phyloP scores from a whole-genome alignment of 2,329 filamentous ascomycete genomes.

The Thermomyces lanuginosus region DNA sequence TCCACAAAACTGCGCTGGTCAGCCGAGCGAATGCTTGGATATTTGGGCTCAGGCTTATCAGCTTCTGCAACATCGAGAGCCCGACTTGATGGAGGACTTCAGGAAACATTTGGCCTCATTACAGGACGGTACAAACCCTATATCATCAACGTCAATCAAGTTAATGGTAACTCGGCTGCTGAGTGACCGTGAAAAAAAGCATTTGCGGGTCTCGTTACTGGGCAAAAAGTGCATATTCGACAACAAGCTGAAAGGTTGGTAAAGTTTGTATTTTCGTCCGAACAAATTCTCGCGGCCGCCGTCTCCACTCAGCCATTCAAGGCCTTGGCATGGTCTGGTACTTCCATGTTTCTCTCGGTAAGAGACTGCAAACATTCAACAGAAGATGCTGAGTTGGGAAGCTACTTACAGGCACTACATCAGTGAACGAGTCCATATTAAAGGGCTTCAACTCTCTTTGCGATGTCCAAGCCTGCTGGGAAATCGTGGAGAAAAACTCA shows the following conservation, averaged over 20 bases:
- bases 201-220: conserved; percentile 9
- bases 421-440: conserved; percentile 10
- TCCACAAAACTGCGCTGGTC: no score
- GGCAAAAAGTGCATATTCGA: conserved; percentile 5
- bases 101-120: no score
- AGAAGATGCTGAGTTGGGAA: conserved; percentile 1
- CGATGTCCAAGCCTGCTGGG: conserved; percentile 9
- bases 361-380: not conserved
- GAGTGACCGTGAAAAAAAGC: conserved; percentile 6
- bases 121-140: no score
- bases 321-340: conserved; percentile 13
- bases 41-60: no score
- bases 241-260: conserved; percentile 5
- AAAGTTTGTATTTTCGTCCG: conserved; percentile 3
- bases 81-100: no score
- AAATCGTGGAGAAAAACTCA: conserved; percentile 7
- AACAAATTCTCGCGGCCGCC: conserved; percentile 2
- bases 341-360: conserved; percentile 11
- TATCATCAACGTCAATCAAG: no score
- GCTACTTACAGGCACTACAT: not conserved
- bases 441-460: conserved; percentile 9
- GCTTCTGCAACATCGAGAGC: no score
- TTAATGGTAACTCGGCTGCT: no score
- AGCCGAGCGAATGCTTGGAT: no score
- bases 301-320: conserved; percentile 11